Conservation (phyloP, 2,329 filamentous ascomycete genomes). For the Xylaria sp. region DNA sequence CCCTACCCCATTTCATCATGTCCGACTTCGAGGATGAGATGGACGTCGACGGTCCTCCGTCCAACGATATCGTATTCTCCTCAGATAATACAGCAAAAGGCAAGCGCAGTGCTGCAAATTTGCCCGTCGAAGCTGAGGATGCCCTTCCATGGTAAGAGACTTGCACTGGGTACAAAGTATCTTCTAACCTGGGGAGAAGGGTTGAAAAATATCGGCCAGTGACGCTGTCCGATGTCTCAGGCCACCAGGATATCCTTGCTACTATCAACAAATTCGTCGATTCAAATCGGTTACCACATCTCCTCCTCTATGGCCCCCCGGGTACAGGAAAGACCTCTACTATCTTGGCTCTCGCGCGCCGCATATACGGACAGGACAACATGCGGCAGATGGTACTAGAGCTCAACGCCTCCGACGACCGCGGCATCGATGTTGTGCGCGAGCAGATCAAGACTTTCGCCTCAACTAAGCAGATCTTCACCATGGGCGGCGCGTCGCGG, state of each 20-base stretch:
- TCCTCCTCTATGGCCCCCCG: slow-evolving; percentile 94
- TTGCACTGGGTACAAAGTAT: background rate
- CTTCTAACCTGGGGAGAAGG: slow-evolving; percentile 54
- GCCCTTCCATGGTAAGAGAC: slow-evolving; percentile 82
- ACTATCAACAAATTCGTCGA: slow-evolving; percentile 99
- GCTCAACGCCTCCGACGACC: slow-evolving; percentile 95
- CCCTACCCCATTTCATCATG: slow-evolving; percentile 51
- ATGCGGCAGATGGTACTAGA: slow-evolving; percentile 99
- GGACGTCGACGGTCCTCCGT: slow-evolving; percentile 65
- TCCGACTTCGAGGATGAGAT: slow-evolving; percentile 70
- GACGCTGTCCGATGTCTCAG: slow-evolving; percentile 90
- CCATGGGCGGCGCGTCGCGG: slow-evolving; percentile 63
- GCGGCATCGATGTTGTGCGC: slow-evolving; percentile 96
- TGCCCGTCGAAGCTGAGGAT: slow-evolving; percentile 94
- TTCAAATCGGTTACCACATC: slow-evolving; percentile 90
- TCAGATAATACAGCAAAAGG: slow-evolving; percentile 81
- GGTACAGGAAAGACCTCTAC: slow-evolving; percentile 98
- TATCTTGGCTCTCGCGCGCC: slow-evolving; percentile 88
- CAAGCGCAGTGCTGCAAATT: slow-evolving; percentile 90
- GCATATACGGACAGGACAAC: slow-evolving; percentile 91
- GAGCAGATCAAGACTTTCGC: slow-evolving; percentile 99
- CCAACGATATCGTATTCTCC: slow-evolving; percentile 71
- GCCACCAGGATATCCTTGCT: slow-evolving; percentile 95
- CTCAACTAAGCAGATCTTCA: slow-evolving; percentile 97
- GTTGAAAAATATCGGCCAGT: slow-evolving; percentile 96